These are phyloP conservation scores for Aspergillus olivimuriae DNA, from an alignment of 495 filamentous ascomycete genomes.

Conservation along the genomic window DNA sequence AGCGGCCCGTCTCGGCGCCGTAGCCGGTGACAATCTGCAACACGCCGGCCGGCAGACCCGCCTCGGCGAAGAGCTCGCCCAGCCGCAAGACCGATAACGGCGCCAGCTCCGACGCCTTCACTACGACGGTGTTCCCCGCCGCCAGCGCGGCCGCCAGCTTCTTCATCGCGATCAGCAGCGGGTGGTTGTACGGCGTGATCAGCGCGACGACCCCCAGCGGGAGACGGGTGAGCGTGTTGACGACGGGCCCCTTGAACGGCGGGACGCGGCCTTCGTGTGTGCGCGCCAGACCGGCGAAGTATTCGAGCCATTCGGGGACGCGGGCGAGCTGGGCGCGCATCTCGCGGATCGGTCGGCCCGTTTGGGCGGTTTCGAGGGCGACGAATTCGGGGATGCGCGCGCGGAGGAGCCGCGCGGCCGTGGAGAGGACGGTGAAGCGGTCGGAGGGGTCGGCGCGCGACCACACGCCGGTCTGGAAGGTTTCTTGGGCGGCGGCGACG, in stretches of 20 bases:
- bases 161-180: constrained; percentile 57
- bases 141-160: constrained; percentile 57
- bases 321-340: constrained; percentile 60
- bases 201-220: constrained; percentile 58
- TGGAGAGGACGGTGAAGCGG: constrained; percentile 51
- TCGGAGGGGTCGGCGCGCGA: constrained; percentile 45
- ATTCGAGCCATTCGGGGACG: constrained; percentile 58
- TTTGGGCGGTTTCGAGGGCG: constrained; percentile 52
- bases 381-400: constrained; percentile 45
- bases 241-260: constrained; percentile 52
- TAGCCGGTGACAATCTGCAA: constrained; percentile 52
- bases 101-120: constrained; percentile 57
- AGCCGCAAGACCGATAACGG: constrained; percentile 51
- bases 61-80: constrained; percentile 44
- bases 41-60: constrained; percentile 51
- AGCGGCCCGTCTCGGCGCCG: constrained; percentile 46
- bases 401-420: constrained; percentile 45
- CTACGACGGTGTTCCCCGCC: constrained; percentile 55
- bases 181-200: constrained; percentile 63
- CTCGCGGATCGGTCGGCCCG: constrained; percentile 56
- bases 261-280: constrained; percentile 55
- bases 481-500: constrained; percentile 38
- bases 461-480: constrained; percentile 53
- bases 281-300: constrained; percentile 54
- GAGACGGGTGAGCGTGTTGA: constrained; percentile 53